Percentiles rank a stretch among this genome's conserved stretches.
These are phyloP conservation scores for Colletotrichum brevisporum DNA, from an alignment of 2,329 filamentous ascomycete genomes.

Conservation along the genomic window DNA sequence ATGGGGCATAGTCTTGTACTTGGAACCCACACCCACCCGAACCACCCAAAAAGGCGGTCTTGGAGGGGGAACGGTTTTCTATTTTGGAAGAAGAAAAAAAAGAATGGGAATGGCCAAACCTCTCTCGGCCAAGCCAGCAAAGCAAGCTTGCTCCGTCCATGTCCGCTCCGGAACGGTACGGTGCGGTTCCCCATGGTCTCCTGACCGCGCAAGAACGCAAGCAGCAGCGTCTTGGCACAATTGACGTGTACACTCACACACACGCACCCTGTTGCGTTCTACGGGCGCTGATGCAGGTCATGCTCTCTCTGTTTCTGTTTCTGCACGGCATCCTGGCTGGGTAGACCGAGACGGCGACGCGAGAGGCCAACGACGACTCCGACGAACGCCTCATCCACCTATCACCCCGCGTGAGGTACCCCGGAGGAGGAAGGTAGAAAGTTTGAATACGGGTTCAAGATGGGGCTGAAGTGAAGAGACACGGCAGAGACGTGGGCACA, in stretches of 20 bases:
- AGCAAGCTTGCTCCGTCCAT: slow-evolving; percentile 13
- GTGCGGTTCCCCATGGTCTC: background rate
- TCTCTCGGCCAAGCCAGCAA: no score
- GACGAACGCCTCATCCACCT: no score
- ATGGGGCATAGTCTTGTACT: slow-evolving; percentile 24
- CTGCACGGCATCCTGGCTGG: slow-evolving; percentile 30
- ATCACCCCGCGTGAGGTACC: slow-evolving; percentile 1
- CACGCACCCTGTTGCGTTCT: no score
- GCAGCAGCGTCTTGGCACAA: slow-evolving; percentile 15
- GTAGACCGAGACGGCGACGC: background rate
- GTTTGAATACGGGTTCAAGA: slow-evolving; percentile 24
- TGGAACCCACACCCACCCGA: background rate
- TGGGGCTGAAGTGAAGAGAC: slow-evolving; percentile 8
- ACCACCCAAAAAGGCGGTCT: slow-evolving; percentile 9
- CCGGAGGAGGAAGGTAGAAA: background rate
- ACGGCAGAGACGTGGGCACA: background rate
- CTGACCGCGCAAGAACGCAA: slow-evolving; percentile 31
- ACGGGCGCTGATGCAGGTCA: slow-evolving; percentile 14
- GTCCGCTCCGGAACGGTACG: background rate
- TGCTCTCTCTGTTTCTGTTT: background rate
- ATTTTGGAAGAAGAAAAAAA: slow-evolving; percentile 18
- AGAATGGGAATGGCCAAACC: slow-evolving; percentile 18
- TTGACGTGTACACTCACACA: no score
- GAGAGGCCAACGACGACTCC: slow-evolving; percentile 1
- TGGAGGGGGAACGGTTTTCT: slow-evolving; percentile 9